Base-by-base conservation (phyloP, 208 protist genomes). In the Wallacemonas sp. region DNA sequence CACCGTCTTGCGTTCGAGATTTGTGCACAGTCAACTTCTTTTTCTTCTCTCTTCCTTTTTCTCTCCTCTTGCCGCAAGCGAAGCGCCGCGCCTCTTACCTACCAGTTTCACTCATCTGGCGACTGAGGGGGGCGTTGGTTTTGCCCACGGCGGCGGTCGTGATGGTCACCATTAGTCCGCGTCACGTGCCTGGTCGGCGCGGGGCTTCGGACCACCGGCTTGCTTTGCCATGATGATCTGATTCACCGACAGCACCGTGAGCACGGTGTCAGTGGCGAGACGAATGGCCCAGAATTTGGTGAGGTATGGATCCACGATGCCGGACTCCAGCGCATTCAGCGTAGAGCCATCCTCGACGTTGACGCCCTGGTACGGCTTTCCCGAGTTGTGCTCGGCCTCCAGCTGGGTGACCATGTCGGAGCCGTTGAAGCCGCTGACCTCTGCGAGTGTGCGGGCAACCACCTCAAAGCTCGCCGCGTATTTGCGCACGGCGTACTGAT, bases 171-270 rank as follows among this genome's bases (percentile, higher is more conserved):
- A 9, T 77, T 71, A 85, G 41, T 89, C 78, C n/a, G 81, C 93
- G 55, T 97, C 93, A 43, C 89, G 82, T 3, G 88, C 90, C 60
- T 94, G 85, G 56, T 92, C 88, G 9, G 81, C 77, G 62, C 85
- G 90, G 48, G 83, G 82, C 84, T 99, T 99, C 16, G 98, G 97
- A 26, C 98, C 98, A 55, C 98, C 98, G 11, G 98, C 97, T 65
- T 96, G 95, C 81, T 98, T 98, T n/a, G 95, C 77, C 81, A 99
- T 98, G 77, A 99, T 99, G 70, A 99, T 99, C 80, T 98, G 89
- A 67, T 95, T 94, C 26, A 97, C 85, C 14, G 80, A 87, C 1
- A 99, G 90, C 16, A 99, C 90, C 9, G 97, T 99, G 26, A 98
- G 68, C 4, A 97, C 98, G 5, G 98, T 97, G 34, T 99, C 96